These are phyloP conservation scores for Phylloporus sp. DNA, from an alignment of 768 basidiomycete genomes.

Conservation along the genomic window DNA sequence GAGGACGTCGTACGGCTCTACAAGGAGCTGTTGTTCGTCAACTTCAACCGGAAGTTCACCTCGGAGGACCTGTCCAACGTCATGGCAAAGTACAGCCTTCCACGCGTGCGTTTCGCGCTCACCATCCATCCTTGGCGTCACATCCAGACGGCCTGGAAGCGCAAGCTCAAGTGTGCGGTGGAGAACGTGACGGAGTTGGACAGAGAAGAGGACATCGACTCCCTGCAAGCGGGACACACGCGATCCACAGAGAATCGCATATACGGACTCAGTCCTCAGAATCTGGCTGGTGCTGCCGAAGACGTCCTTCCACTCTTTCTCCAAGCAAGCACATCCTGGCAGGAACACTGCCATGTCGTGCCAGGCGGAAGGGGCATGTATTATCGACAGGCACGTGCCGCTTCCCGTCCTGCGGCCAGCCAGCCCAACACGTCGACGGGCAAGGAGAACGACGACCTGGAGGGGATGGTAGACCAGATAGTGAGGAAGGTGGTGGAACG, in stretches of 20 bases:
- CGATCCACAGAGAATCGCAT: not conserved
- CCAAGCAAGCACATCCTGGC: not conserved
- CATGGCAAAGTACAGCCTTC: not conserved
- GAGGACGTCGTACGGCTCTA: not conserved
- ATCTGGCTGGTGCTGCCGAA: not conserved
- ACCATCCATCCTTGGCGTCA: conserved; percentile 3
- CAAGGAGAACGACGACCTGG: no score
- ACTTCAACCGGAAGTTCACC: not conserved
- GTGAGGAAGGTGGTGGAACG: not conserved
- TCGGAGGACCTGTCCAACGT: not conserved
- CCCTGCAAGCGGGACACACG: not conserved
- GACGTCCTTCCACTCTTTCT: conserved; percentile 1
- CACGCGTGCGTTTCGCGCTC: not conserved
- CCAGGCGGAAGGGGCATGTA: not conserved
- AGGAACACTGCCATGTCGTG: not conserved
- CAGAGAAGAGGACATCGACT: not conserved
- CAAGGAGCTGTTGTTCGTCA: conserved; percentile 14
- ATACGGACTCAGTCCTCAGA: not conserved
- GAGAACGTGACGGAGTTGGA: not conserved
- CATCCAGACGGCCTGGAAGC: conserved; percentile 3
- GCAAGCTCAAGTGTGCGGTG: not conserved
- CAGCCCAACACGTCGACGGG: no score
- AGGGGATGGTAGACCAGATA: not conserved
- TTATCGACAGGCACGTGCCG: not conserved
- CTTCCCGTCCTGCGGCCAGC: no score